Base-by-base conservation (phyloP, 2,329 filamentous ascomycete species). In the Diaporthe nobilis region DNA sequence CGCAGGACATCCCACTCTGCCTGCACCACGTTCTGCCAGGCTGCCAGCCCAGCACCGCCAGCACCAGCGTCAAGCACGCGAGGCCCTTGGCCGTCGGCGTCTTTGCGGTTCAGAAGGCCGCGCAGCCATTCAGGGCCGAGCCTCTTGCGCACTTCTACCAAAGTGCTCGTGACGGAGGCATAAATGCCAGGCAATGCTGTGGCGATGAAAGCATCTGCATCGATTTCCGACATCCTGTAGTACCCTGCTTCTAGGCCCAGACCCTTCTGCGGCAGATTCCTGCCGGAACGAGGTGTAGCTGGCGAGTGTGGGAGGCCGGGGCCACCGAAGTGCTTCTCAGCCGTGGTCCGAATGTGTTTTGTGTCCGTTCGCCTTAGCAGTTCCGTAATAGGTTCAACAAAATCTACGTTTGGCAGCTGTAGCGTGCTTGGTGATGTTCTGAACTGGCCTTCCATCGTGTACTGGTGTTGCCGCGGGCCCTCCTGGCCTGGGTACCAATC, bases 1-100 rank as follows among this genome's bases (percentile, higher is more conserved):
- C 82, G 89, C 85, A 96, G 89, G 0, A 93, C 82, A 72, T 94
- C 91, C 93, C 94, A 98, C 82, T 98, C 96, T 0, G 96, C 93
- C 77, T 92, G 88, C 20, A 97, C 80, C 13, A 98, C 88, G 78
- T 96, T 92, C 72, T 94, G 88, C 91, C 94, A 96, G 8, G 94
- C 95, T 6, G 94, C 84, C 47, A 95, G 84, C 13, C 91, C 94
- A 22, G 93, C 94, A 17, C 94, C 95, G 25, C 91, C 94, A 31
- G 91, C 91, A 10, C 94, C 94, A 6, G 92, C 92, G 81, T 97
- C 94, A 6, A 97, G 87, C 9, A 97, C 88, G 42, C 91, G 89
- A 25, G 93, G 88, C 1, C 90, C 88, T 58, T 87, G 83, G 37
- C 88, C 86, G 6, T 78, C 73, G 34, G 60, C 77, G 8, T 90